A percentile compares a stretch with the other conserved stretches of the same genome.
Evolutionary conservation across 192 early-diverging fungal species (phyloP).

Genomic region (Spizellomyces sp.): DNA sequence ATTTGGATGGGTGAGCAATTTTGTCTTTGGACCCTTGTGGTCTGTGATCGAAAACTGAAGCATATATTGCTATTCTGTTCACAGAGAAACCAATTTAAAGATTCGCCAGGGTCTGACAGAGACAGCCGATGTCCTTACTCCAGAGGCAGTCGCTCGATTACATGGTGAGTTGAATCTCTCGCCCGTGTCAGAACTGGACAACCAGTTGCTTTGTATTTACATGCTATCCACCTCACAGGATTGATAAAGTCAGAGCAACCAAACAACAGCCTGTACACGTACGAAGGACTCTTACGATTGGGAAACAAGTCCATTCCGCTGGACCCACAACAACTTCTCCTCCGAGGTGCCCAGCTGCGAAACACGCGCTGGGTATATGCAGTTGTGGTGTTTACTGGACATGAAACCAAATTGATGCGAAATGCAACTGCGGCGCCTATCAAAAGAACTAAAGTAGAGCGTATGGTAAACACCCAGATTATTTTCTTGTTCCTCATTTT

Average conservation of each 20-base stretch:
- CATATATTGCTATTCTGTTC: not conserved
- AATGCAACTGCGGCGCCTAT: slow-evolving; percentile 91
- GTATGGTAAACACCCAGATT: slow-evolving; percentile 92
- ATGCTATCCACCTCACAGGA: slow-evolving; percentile 16
- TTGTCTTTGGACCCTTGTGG: not conserved
- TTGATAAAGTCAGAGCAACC: slow-evolving; percentile 87
- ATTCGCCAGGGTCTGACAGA: slow-evolving; percentile 93
- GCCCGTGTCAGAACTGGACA: not conserved
- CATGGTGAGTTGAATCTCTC: slow-evolving; percentile 7
- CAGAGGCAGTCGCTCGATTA: slow-evolving; percentile 60
- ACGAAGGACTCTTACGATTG: slow-evolving; percentile 70
- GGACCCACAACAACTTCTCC: slow-evolving; percentile 86
- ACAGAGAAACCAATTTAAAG: slow-evolving; percentile 93
- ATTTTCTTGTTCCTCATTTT: slow-evolving; percentile 88
- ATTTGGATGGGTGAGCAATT: slow-evolving; percentile 80
- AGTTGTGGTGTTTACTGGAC: slow-evolving; percentile 97
- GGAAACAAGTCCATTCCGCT: slow-evolving; percentile 72
- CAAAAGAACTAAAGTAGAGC: slow-evolving; percentile 91
- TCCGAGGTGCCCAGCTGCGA: slow-evolving; percentile 91
- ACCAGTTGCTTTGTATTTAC: not conserved
- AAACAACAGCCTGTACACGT: slow-evolving; percentile 97
- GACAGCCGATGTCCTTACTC: slow-evolving; percentile 73
- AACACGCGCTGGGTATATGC: slow-evolving; percentile 96
- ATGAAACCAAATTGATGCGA: slow-evolving; percentile 96
- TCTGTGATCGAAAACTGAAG: not conserved